phyloP scores from a whole-genome alignment of 2,329 filamentous ascomycete genomes.

The Phaeosphaeria sp. region DNA sequence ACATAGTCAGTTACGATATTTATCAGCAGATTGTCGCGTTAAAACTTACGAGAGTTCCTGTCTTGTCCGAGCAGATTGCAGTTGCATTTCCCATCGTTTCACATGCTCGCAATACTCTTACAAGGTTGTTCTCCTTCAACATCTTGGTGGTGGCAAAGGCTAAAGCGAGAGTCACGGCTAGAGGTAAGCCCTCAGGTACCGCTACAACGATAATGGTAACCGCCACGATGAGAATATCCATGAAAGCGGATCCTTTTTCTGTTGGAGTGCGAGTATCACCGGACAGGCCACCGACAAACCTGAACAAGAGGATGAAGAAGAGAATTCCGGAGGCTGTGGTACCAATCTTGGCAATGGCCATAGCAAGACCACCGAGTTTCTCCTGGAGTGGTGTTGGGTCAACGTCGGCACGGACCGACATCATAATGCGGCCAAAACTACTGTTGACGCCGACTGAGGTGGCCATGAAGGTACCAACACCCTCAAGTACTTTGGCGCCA shows the following conservation, averaged over 20 bases:
- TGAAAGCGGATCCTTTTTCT: slow-evolving; percentile 45
- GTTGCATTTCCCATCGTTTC: slow-evolving; percentile 48
- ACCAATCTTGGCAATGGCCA: slow-evolving; percentile 61
- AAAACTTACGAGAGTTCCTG: slow-evolving; percentile 33
- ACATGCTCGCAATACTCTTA: slow-evolving; percentile 40
- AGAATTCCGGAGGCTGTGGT: slow-evolving; percentile 45
- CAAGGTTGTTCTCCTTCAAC: slow-evolving; percentile 46
- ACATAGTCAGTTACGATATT: neutral
- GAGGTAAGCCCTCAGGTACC: slow-evolving; percentile 49
- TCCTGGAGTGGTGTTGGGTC: slow-evolving; percentile 62
- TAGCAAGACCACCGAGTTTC: slow-evolving; percentile 60
- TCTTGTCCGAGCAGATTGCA: slow-evolving; percentile 47
- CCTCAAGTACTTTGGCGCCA: slow-evolving; percentile 62
- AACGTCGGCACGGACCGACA: slow-evolving; percentile 61
- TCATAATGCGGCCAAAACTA: slow-evolving; percentile 63
- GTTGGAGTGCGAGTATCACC: slow-evolving; percentile 29
- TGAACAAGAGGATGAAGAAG: slow-evolving; percentile 49
- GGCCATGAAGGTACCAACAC: slow-evolving; percentile 59
- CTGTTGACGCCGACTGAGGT: slow-evolving; percentile 63
- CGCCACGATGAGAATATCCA: slow-evolving; percentile 52
- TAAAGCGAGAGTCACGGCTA: slow-evolving; percentile 43
- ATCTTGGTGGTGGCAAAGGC: slow-evolving; percentile 47
- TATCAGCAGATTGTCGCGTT: fast-evolving
- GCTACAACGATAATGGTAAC: slow-evolving; percentile 53
- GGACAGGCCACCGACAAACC: slow-evolving; percentile 43